A percentile compares a stretch with the other conserved stretches of the same genome.
Conservation (phyloP, 306 rosid species). For the Castanea mollissima region DNA sequence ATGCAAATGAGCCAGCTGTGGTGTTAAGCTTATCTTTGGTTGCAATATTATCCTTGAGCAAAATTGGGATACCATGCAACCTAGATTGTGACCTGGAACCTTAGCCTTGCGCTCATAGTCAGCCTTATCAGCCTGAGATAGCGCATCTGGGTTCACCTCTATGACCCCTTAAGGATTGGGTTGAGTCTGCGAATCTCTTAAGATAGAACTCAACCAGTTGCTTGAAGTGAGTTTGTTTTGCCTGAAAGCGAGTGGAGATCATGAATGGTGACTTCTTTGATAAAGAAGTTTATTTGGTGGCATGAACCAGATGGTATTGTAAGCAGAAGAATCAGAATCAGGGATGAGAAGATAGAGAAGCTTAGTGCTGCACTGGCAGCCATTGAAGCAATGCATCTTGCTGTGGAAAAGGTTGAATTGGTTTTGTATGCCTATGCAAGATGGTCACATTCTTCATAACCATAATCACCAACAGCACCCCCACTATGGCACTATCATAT, state of each 20-base stretch:
- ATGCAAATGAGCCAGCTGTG: conserved; percentile 61
- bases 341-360: conserved; percentile 1
- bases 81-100: conserved; percentile 8
- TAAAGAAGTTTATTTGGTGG: conserved; percentile 15
- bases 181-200: conserved; percentile 35
- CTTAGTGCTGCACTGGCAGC: neutral
- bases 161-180: conserved; percentile 41
- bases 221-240: conserved; percentile 49
- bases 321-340: neutral
- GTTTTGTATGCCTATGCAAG: too few species aligned
- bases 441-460: too few species aligned
- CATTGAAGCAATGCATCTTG: conserved; percentile 6
- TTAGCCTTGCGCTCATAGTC: conserved; percentile 31
- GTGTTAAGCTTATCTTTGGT: conserved; percentile 69
- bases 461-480: too few species aligned
- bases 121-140: conserved; percentile 46
- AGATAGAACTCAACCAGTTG: conserved; percentile 61
- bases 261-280: conserved; percentile 52
- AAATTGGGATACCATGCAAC: conserved; percentile 64
- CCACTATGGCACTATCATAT: too few species aligned
- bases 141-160: conserved; percentile 66
- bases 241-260: conserved; percentile 53
- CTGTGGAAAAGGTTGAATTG: too few species aligned
- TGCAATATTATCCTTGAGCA: conserved; percentile 64
- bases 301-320: neutral